Evolutionary conservation across 805 yeast genomes (phyloP).

Genomic region (Suhomyces faveliae): DNA sequence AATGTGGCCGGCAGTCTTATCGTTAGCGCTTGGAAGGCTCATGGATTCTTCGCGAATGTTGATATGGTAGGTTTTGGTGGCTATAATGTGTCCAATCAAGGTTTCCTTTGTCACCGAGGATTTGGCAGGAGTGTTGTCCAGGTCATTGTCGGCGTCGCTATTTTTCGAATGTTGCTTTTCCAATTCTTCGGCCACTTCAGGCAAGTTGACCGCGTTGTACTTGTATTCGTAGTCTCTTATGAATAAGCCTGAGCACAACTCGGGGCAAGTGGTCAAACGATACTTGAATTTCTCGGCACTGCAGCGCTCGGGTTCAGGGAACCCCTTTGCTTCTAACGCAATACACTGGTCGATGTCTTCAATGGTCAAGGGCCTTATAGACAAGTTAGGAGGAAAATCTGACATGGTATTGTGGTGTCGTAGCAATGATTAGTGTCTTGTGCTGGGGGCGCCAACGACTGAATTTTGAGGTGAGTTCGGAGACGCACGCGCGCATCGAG

Average conservation of each 20-base stretch:
- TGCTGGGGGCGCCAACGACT: background rate
- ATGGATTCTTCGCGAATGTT: conserved; percentile 58
- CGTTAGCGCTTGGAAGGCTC: conserved; percentile 49
- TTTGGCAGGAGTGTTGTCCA: conserved; percentile 43
- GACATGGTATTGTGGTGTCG: conserved; percentile 26
- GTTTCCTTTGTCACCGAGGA: conserved; percentile 57
- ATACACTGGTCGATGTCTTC: conserved; percentile 65
- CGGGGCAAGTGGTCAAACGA: conserved; percentile 82
- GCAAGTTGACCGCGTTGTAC: conserved; percentile 42
- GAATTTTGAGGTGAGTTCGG: background rate
- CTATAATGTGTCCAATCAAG: conserved; percentile 77
- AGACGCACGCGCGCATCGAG: background rate
- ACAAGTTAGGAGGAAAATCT: conserved; percentile 46
- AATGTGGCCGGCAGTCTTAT: conserved; percentile 56
- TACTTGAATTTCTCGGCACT: conserved; percentile 59
- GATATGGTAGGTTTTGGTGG: conserved; percentile 61
- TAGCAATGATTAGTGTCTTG: background rate
- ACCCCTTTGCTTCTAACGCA: conserved; percentile 64
- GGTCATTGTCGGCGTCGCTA: conserved; percentile 24
- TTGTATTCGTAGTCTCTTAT: conserved; percentile 60
- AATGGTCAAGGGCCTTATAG: conserved; percentile 69
- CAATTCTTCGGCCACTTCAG: conserved; percentile 37
- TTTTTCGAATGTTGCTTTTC: conserved; percentile 23
- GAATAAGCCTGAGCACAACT: conserved; percentile 84
- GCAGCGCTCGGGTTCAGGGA: conserved; percentile 69